Conservation (phyloP, 2,329 filamentous ascomycete species). For the Apiospora marii region DNA sequence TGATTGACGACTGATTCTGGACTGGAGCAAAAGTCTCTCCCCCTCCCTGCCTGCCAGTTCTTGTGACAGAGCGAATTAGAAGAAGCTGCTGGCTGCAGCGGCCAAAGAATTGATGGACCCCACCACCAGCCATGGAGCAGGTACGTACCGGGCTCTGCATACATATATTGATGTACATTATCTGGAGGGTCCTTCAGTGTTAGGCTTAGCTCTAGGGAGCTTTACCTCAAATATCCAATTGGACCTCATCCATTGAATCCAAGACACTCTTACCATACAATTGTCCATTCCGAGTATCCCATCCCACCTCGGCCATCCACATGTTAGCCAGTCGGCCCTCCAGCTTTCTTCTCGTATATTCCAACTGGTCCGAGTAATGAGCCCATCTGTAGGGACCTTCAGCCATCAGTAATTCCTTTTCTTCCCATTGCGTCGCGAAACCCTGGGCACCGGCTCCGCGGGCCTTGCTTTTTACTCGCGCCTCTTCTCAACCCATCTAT, state of each 20-base stretch:
- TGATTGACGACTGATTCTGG: background rate
- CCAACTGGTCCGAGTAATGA: conserved; percentile 12
- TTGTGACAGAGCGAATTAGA: background rate
- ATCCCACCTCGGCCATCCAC: conserved; percentile 21
- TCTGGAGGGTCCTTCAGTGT: conserved; percentile 12
- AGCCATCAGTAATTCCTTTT: background rate
- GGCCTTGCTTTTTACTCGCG: conserved; percentile 27
- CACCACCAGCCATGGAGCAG: background rate
- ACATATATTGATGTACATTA: background rate
- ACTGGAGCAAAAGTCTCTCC: background rate
- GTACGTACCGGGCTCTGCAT: no score
- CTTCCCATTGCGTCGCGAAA: conserved; percentile 6
- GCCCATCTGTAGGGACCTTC: conserved; percentile 9
- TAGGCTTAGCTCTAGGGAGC: conserved; percentile 14
- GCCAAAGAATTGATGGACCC: background rate
- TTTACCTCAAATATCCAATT: conserved; percentile 22
- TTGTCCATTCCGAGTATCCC: conserved; percentile 22
- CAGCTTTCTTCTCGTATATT: background rate
- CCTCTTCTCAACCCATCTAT: conserved; percentile 25
- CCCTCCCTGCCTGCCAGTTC: no score
- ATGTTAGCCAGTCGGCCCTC: conserved; percentile 19
- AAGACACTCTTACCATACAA: conserved; percentile 18
- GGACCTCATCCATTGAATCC: conserved; percentile 3
- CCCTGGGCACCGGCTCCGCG: background rate
- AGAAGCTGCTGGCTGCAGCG: background rate